Percentiles rank a stretch among this genome's conserved stretches.
These are phyloP conservation scores for Aquanectria penicillioides DNA, from an alignment of 2,329 filamentous ascomycete species.

Conservation along the genomic window DNA sequence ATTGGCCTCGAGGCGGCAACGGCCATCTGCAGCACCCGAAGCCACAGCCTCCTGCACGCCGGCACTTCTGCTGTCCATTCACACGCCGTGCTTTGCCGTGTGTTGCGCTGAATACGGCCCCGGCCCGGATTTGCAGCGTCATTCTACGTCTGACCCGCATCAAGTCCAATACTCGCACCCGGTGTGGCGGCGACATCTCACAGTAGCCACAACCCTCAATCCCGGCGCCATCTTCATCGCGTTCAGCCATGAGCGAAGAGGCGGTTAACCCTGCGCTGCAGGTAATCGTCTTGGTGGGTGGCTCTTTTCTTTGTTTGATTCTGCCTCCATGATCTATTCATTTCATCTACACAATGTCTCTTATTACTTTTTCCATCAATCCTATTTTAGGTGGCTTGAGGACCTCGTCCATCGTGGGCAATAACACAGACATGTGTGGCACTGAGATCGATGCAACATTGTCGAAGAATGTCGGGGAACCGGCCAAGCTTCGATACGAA, in stretches of 20 bases:
- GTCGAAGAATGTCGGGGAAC: too few species aligned
- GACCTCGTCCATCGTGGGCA: too few species aligned
- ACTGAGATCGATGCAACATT: too few species aligned
- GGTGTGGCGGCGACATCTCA: slow-evolving; percentile 5
- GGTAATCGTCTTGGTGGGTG: slow-evolving; percentile 78
- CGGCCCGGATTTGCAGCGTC: not conserved
- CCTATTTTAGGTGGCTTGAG: too few species aligned
- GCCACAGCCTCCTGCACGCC: slow-evolving; percentile 1
- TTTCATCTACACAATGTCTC: not conserved
- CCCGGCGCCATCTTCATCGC: not conserved
- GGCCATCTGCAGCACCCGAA: slow-evolving; percentile 6
- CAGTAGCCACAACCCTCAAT: slow-evolving; percentile 7
- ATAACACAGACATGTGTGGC: too few species aligned
- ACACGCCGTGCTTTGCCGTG: not conserved
- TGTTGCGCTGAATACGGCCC: not conserved
- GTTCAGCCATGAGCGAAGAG: slow-evolving; percentile 39
- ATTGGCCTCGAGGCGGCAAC: slow-evolving; percentile 2
- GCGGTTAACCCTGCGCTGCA: slow-evolving; percentile 66
- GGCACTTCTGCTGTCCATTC: not conserved
- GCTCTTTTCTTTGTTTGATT: slow-evolving; percentile 14
- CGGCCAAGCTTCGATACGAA: too few species aligned
- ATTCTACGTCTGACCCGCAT: not conserved
- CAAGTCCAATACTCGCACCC: slow-evolving; percentile 3
- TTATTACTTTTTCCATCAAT: too few species aligned
- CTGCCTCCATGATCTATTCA: not conserved